A percentile compares a stretch with the other conserved stretches of the same genome.
Evolutionary conservation across 495 filamentous ascomycete species (phyloP).

Genomic region (Neurospora intermedia): DNA sequence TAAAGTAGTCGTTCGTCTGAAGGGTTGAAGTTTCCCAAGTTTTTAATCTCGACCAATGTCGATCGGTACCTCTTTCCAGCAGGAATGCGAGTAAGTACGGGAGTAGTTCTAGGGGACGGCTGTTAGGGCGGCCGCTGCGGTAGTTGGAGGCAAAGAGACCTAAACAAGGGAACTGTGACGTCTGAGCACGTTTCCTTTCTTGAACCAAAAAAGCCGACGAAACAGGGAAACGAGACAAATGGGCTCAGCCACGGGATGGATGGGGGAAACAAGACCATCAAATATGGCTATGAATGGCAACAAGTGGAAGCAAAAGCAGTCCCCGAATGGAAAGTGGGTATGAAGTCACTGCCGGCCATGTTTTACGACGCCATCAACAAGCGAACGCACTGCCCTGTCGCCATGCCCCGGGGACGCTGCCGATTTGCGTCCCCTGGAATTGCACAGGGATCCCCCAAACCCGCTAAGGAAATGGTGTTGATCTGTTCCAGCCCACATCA

Average conservation of each 20-base stretch:
- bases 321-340: not conserved
- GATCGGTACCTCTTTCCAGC: not conserved
- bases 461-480: not conserved
- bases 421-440: not conserved
- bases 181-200: not conserved
- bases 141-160: not conserved
- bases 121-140: not conserved
- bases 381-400: not conserved
- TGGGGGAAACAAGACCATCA: not conserved
- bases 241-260: not conserved
- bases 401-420: not conserved
- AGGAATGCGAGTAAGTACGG: not conserved
- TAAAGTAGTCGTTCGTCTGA: not conserved
- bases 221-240: not conserved
- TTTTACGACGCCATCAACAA: not conserved
- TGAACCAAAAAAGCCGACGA: not conserved
- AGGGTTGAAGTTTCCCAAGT: not conserved
- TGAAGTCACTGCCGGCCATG: not conserved
- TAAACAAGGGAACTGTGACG: not conserved
- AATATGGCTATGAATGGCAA: not conserved
- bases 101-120: not conserved
- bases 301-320: not conserved
- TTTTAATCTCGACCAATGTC: not conserved
- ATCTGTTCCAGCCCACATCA: not conserved
- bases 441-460: not conserved